Base-by-base conservation (phyloP, 202 grass and related monocot genomes). In the Cymbopogon flexuosus region DNA sequence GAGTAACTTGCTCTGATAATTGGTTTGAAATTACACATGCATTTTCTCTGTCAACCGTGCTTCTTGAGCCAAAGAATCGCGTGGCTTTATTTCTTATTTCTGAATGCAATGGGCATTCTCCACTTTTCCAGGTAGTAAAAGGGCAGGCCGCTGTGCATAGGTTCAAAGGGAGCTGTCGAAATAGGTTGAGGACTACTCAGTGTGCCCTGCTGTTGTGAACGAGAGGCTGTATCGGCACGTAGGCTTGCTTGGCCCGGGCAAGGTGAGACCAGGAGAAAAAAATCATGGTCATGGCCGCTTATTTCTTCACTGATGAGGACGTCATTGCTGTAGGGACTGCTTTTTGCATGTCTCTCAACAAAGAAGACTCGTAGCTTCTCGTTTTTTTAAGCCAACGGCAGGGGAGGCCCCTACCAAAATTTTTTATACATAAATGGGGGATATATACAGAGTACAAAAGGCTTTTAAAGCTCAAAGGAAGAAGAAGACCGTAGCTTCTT, bases 201-300 rank as follows among this genome's bases (percentile, higher is more conserved):
- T 91, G 72, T 97, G 89, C 77, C 95, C 95, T 10, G 92, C 95
- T 43, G 92, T 94, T 21, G 69, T 91, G 47, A 97, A 97, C 81
- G 71, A 45, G 45, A 87, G 29, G 35, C 66, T 94, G 23, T 84
- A 94, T 85, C 57, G 79, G 61, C 88, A 93, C 59, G 81, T 98
- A 70, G 46, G 68, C 65, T 37, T 94, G 30, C 84, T 94, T 80
- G 92, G 92, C 37, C 72, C 73, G 65, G 88, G 87, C 60, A 98
- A 89, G 73, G 88, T 98, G 91, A 94, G 84, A 83, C 94, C 58
- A 98, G 95, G 92, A 9, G 95, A 98, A 85, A 92, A 92, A 94
- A 72, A 93, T 98, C 61, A 7, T 7, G 37, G 7, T 40, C 37
- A 40, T 40, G 31, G 4, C 31, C 31, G 6, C 90, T 3, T 73